A percentile compares a stretch with the other conserved stretches of the same genome.
phyloP scores from a whole-genome alignment of 345 rosid genomes.

The Excoecaria agallocha region DNA sequence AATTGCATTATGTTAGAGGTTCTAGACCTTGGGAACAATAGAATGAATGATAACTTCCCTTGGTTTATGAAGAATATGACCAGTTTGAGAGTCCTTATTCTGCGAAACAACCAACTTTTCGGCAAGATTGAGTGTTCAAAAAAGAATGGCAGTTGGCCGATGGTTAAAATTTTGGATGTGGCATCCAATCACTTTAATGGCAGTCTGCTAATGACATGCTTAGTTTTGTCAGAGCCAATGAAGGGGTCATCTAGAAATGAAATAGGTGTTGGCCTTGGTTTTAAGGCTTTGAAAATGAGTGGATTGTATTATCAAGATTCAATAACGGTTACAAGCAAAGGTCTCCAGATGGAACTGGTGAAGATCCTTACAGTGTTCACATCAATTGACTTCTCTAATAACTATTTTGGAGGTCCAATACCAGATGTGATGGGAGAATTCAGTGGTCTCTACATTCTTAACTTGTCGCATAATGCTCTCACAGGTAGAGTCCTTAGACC shows the following conservation, averaged over 20 bases:
- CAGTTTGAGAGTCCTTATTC: constrained; percentile 33
- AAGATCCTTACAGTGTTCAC: constrained; percentile 47
- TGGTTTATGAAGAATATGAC: constrained; percentile 26
- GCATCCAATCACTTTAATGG: constrained; percentile 37
- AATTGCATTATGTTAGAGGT: constrained; percentile 33
- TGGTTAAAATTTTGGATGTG: constrained; percentile 39
- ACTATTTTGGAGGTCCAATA: constrained; percentile 17
- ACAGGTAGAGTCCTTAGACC: constrained; percentile 24
- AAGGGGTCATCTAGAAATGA: constrained; percentile 11
- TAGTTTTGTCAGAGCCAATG: constrained; percentile 36
- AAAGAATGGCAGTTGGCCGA: background rate
- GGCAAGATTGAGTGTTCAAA: constrained; percentile 15
- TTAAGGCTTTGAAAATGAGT: background rate
- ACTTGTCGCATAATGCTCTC: constrained; percentile 21
- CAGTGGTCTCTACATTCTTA: constrained; percentile 16
- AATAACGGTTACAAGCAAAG: constrained; percentile 43
- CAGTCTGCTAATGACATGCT: background rate
- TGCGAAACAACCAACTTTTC: constrained; percentile 30
- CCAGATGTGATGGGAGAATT: constrained; percentile 16
- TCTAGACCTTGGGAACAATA: constrained; percentile 39
- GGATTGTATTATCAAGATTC: constrained; percentile 30
- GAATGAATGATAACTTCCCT: constrained; percentile 33
- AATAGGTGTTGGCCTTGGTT: constrained; percentile 25
- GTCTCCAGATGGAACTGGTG: too few species aligned
- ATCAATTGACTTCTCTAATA: constrained; percentile 25